Evolutionary conservation across 2,329 filamentous ascomycete species (phyloP), one percentile per base, ranked within the genome.

Genomic region (Penicillium verrucosum): DNA sequence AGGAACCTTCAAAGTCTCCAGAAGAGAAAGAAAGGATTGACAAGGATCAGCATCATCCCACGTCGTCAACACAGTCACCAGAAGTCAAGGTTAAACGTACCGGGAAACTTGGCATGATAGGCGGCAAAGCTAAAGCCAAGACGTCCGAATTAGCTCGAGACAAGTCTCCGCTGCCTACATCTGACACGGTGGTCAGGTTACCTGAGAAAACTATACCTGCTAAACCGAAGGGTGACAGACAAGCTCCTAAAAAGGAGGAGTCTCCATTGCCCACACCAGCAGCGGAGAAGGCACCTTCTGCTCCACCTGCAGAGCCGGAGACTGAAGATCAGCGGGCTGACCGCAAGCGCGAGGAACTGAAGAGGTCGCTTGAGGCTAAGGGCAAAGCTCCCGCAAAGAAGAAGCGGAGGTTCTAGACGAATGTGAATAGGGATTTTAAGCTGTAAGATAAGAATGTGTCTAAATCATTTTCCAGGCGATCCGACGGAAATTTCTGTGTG

Each of bases 311-410:
- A 55, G 56, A 61, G 30, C 54, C 57, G 18, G 56, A 63, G 55
- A 78, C 80, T 2, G 78, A 79, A 10, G 74, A 82, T 58, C 78
- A 85, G 55, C 79, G 77, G 52, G 83, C 83, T 3, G 75, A 84
- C 59, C 74, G 78, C 52, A 85, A 80, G 62, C 75, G 84, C 12
- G 76, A 81, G 48, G 81, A 84, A 65, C 66, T 87, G 58, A 86
- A 85, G 66, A 74, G 79, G 18, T 73, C 80, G 41, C 64, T 84
- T 16, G 79, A 79, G 51, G 74, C 72, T 53, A 81, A 80, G 64
- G 77, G 78, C 29, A 82, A 81, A 61, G 79, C 75, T 51, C 77
- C 78, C 10, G 74, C 68, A 18, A 85, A 82, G 75, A 86, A 85
- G 75, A 84, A 81, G 67, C 70, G 82, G 54, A 82, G 74, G 57